Conservation (phyloP, 176 grass and related monocot species). For the Musa acuminata region DNA sequence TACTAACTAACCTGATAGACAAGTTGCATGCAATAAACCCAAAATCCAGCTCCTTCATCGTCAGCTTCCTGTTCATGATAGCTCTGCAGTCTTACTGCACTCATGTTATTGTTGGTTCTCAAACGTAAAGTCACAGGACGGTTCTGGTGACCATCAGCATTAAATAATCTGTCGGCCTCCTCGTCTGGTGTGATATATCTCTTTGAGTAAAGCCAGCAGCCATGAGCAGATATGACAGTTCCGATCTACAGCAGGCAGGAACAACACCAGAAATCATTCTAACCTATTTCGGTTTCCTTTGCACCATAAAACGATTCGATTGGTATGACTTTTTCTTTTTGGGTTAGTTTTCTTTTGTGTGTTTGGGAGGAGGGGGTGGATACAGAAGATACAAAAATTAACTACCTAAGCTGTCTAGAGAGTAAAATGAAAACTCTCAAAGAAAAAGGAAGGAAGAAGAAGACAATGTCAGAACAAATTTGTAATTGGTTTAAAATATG, state of each 20-base stretch:
- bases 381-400: background rate
- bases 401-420: background rate
- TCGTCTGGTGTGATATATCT: conserved; percentile 27
- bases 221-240: conserved; percentile 52
- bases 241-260: conserved; percentile 30
- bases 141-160: conserved; percentile 32
- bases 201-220: conserved; percentile 59
- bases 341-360: background rate
- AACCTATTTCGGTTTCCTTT: too few relatives aligned
- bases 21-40: conserved; percentile 49
- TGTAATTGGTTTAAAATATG: background rate
- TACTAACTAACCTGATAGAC: conserved; percentile 51
- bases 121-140: conserved; percentile 23
- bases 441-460: background rate
- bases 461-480: background rate
- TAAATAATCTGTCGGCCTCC: conserved; percentile 38
- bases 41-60: conserved; percentile 51
- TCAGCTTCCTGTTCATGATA: conserved; percentile 43
- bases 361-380: background rate
- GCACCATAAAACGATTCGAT: too few relatives aligned
- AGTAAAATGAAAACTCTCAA: background rate
- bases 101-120: conserved; percentile 21
- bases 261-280: too few relatives aligned
- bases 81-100: conserved; percentile 13
- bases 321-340: too few relatives aligned